A percentile compares a stretch with the other conserved stretches of the same genome.
Conservation (phyloP, 345 rosid species). For the Hevea brasiliensis region DNA sequence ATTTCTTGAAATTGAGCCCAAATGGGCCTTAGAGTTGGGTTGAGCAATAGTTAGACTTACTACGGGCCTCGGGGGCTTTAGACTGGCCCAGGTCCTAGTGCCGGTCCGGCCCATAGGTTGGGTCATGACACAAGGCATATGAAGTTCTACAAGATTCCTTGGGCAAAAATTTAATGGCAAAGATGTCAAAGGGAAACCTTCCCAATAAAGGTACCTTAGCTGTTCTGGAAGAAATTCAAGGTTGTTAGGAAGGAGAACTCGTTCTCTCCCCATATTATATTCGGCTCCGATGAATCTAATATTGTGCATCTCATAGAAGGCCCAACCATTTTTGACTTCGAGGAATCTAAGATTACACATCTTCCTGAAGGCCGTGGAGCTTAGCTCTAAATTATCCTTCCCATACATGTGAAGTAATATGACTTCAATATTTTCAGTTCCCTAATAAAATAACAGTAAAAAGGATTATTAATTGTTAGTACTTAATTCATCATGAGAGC, state of each 20-base stretch:
- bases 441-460: background rate
- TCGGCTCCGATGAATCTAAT: background rate
- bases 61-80: no score
- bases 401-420: background rate
- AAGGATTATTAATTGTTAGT: no score
- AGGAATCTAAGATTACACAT: background rate
- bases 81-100: no score
- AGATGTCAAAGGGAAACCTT: background rate
- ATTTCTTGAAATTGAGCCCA: no score
- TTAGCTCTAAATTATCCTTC: background rate
- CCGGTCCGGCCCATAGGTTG: no score
- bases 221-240: background rate
- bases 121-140: background rate
- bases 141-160: conserved; percentile 7
- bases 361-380: background rate
- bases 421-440: background rate
- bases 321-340: no score
- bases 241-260: background rate
- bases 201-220: conserved; percentile 2
- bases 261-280: background rate
- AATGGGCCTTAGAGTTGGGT: no score
- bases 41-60: no score
- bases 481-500: no score
- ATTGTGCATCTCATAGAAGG: background rate
- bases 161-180: background rate